Evolutionary conservation across 176 grass and related monocot species (phyloP).

Genomic region (Aegilops longissima): DNA sequence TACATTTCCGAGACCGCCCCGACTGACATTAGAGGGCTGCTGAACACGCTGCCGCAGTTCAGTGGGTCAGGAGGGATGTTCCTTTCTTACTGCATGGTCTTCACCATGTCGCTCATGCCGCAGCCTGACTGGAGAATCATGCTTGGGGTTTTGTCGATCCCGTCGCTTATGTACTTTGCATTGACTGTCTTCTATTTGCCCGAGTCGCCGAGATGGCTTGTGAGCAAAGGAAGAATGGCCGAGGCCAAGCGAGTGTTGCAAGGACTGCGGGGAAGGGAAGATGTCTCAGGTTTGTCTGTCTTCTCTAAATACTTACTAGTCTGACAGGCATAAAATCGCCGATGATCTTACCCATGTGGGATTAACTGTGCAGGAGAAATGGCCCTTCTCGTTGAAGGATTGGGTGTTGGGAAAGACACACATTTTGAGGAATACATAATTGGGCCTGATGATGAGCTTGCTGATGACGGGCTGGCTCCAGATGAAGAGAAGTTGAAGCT

Average conservation of each 20-base stretch:
- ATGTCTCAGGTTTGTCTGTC: constrained; percentile 79
- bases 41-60: constrained; percentile 93
- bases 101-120: constrained; percentile 77
- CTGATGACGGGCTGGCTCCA: constrained; percentile 55
- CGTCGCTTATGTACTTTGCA: constrained; percentile 77
- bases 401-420: constrained; percentile 77
- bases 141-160: constrained; percentile 91
- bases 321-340: neutral
- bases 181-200: constrained; percentile 95
- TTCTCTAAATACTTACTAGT: neutral
- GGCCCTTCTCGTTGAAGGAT: constrained; percentile 94
- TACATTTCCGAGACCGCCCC: constrained; percentile 99
- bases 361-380: constrained; percentile 78
- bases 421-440: constrained; percentile 90
- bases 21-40: constrained; percentile 73
- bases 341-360: constrained; percentile 11
- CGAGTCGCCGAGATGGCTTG: constrained; percentile 96
- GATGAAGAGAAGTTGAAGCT: constrained; percentile 78
- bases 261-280: constrained; percentile 70
- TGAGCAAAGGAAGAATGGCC: constrained; percentile 88
- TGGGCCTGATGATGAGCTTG: constrained; percentile 65
- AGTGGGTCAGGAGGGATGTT: constrained; percentile 96
- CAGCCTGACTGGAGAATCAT: constrained; percentile 89
- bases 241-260: constrained; percentile 82
- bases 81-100: constrained; percentile 97